Evolutionary conservation across 2,329 filamentous ascomycete species (phyloP).

Genomic region (Apiospora kogelbergensis): DNA sequence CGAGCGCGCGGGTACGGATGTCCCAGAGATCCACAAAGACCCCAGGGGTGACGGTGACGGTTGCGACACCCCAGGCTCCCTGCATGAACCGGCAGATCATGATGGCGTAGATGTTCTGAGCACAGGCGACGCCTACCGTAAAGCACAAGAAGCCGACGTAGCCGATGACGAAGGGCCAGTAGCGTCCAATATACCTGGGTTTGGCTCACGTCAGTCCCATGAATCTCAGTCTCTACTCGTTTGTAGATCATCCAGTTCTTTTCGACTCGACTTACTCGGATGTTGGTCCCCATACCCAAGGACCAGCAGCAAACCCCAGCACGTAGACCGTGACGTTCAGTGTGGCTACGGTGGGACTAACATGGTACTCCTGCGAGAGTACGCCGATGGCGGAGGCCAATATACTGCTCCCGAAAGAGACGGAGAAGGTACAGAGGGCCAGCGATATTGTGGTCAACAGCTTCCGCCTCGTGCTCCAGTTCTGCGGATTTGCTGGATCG

Average conservation of each 20-base stretch:
- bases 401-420: constrained; percentile 21
- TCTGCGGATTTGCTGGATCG: constrained; percentile 20
- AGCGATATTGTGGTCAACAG: constrained; percentile 17
- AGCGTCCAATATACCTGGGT: constrained; percentile 17
- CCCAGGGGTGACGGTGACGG: constrained; percentile 17
- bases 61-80: constrained; percentile 18
- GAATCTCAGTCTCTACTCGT: background rate
- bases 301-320: constrained; percentile 49
- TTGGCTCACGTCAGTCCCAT: background rate
- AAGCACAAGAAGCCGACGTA: constrained; percentile 19
- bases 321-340: constrained; percentile 53
- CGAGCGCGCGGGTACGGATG: constrained; percentile 18
- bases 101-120: constrained; percentile 17
- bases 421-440: constrained; percentile 16
- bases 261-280: constrained; percentile 40
- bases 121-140: constrained; percentile 18
- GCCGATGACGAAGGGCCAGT: constrained; percentile 17
- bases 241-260: no score
- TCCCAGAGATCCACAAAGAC: constrained; percentile 22
- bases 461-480: constrained; percentile 18
- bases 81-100: constrained; percentile 22
- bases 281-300: constrained; percentile 52
- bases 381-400: constrained; percentile 18
- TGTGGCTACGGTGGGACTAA: constrained; percentile 24
- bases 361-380: constrained; percentile 16